Evolutionary conservation across 306 rosid genomes (phyloP), one percentile per base, ranked within the genome.

Genomic region (Quillaja saponaria): DNA sequence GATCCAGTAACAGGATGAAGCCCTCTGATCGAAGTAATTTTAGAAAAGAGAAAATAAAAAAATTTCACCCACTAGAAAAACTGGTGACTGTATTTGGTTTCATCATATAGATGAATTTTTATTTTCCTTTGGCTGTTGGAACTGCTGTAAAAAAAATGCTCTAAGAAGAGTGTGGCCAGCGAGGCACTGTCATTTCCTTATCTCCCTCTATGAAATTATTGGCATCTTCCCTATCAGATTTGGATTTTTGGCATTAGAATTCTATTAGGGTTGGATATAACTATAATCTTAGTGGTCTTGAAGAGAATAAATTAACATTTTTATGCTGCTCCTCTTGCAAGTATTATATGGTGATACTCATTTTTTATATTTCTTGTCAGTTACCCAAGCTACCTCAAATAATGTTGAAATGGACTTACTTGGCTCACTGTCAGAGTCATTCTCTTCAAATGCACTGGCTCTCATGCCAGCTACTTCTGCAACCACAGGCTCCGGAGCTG

Each of bases 351-450:
- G n/a, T n/a, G n/a, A n/a, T n/a, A n/a, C n/a, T n/a, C n/a, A n/a
- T n/a, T n/a, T n/a, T n/a, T 35, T 46, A 28, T 54, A 40, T 72
- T 44, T 66, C 61, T 65, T 76, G 56, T 62, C 90, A 84, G 98
- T 77, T 75, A 73, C 81, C 64, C 85, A 84, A 18, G 61, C 60
- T 58, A 28, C 81, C 69, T 49, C 96, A 33, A 80, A 71, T 59
- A 84, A 49, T 77, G 76, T 64, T 14, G 96, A 94, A 80, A 66
- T 84, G 62, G 94, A 90, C 81, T 78, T 94, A 61, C 84, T 94
- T 5, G 91, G 90, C 41, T 83, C 95, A 21, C 81, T 94, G 42
- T 73, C 90, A n/a, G 95, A 90, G 13, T 75, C 95, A 5, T 82
- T 85, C 76, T 67, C 87, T 49, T 75, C 90, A 66, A 78, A 87